A percentile compares a stretch with the other conserved stretches of the same genome.
Conservation (phyloP, 2,329 filamentous ascomycete species). For the Calycina herbarum region DNA sequence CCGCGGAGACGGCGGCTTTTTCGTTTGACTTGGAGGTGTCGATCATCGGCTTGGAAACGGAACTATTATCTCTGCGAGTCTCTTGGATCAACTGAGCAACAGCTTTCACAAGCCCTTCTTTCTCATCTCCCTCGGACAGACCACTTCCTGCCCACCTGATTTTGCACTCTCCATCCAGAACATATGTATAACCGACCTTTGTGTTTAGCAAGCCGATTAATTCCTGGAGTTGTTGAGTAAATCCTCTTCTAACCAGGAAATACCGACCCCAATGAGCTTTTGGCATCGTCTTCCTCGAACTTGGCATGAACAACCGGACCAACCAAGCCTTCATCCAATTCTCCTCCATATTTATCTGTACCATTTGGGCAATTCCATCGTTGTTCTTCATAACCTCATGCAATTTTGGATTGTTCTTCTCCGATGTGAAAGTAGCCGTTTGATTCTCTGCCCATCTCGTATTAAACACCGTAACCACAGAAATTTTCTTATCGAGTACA, state of each 20-base stretch:
- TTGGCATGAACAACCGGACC: conserved; percentile 56
- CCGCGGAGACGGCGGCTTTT: conserved; percentile 18
- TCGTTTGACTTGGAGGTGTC: conserved; percentile 15
- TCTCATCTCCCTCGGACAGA: conserved; percentile 63
- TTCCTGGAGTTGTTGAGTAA: conserved; percentile 62
- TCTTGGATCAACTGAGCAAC: conserved; percentile 63
- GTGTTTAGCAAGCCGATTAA: conserved; percentile 74
- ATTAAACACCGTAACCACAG: conserved; percentile 78
- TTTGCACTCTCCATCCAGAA: conserved; percentile 82
- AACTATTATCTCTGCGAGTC: conserved; percentile 35
- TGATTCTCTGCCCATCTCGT: conserved; percentile 85
- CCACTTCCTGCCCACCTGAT: conserved; percentile 94
- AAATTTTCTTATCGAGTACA: conserved; percentile 69
- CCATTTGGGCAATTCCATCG: conserved; percentile 63
- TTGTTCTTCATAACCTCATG: conserved; percentile 58
- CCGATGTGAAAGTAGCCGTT: conserved; percentile 67
- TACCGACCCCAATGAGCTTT: conserved; percentile 59
- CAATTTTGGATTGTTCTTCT: conserved; percentile 67
- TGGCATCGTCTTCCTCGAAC: conserved; percentile 50
- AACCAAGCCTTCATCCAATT: conserved; percentile 67
- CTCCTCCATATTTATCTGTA: conserved; percentile 88
- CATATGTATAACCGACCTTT: conserved; percentile 84
- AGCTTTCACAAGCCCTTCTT: conserved; percentile 64
- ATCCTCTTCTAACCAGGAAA: conserved; percentile 58
- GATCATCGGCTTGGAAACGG: conserved; percentile 9